A percentile compares a stretch with the other conserved stretches of the same genome.
These are phyloP conservation scores for Penicillium frequentans DNA, from an alignment of 2,329 filamentous ascomycete genomes.

Conservation along the genomic window DNA sequence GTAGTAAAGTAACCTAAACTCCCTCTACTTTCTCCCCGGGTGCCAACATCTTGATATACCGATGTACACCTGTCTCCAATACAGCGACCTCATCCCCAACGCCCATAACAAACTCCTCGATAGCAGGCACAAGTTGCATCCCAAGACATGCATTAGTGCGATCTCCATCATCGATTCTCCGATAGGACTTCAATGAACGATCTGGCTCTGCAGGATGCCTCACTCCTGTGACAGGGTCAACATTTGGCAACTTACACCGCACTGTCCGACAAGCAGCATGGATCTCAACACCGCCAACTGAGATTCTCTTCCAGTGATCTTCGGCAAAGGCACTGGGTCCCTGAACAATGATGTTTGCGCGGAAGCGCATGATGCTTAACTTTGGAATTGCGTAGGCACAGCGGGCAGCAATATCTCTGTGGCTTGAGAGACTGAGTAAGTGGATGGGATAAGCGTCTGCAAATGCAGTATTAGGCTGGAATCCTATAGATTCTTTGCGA, in stretches of 20 bases:
- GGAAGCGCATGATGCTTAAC: constrained; percentile 56
- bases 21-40: constrained; percentile 34
- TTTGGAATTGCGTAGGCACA: constrained; percentile 41
- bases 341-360: constrained; percentile 58
- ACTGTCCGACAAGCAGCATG: constrained; percentile 59
- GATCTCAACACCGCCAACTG: constrained; percentile 39
- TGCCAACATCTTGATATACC: constrained; percentile 44
- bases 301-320: constrained; percentile 57
- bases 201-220: constrained; percentile 51
- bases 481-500: constrained; percentile 51
- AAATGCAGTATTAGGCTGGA: constrained; percentile 56
- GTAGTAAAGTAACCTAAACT: constrained; percentile 10
- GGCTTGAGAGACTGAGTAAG: constrained; percentile 55
- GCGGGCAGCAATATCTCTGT: constrained; percentile 50
- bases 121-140: constrained; percentile 50
- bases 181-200: constrained; percentile 50
- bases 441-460: constrained; percentile 61
- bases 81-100: constrained; percentile 44
- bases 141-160: constrained; percentile 52
- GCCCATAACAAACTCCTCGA: constrained; percentile 32
- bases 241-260: constrained; percentile 59
- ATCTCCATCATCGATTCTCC: constrained; percentile 53
- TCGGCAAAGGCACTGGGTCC: constrained; percentile 56
- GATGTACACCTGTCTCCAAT: constrained; percentile 44
- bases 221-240: constrained; percentile 56